Evolutionary conservation across 768 basidiomycete species (phyloP), one percentile per base, ranked within the genome.

Genomic region (Lactarius sanguifluus): DNA sequence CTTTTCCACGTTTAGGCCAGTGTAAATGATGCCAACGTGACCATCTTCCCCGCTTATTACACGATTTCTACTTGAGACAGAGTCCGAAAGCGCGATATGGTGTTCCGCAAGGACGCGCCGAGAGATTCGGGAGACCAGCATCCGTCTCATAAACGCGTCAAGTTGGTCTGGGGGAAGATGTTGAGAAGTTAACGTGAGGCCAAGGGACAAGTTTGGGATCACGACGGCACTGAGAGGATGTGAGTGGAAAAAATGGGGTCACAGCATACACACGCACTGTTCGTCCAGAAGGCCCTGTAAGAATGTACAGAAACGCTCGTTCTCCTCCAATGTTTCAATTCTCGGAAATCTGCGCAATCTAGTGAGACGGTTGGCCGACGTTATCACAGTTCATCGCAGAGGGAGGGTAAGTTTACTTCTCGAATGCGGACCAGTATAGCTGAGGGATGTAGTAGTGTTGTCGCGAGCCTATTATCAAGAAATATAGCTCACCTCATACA

Each of bases 51-150:
- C 71, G 54, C 74, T 74, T 56, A 81, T 77, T 68, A 55, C 57
- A 20, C 66, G 64, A 63, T 72, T 70, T 75, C 64, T 76, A 23
- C 67, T 68, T 40, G 77, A 75, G 64, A 85, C 80, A 32, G 82
- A 83, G 64, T 84, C 81, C 8, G 92, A 90, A 6, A 96, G 80
- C 1, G 92, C 90, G 61, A 95, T 85, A 71, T 96, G 94, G 70
- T 96, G 94, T 73, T 95, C 92, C 5, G 87, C 91, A 28, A 96
- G 82, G 38, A 96, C 94, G 38, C 94, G 86, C 25, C 94, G 84
- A 15, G 93, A 94, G 75, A 95, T 94, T 61, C 94, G 84, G 2
- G 94, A 95, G 58, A 93, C 84, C 12, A 96, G 83, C 94, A 96
- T 96, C 28, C 93, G 86, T 28, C 87, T 85, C 89, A 94, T 92